Evolutionary conservation across 805 yeast species (phyloP).

Genomic region (Wickerhamiella allomyrinae): DNA sequence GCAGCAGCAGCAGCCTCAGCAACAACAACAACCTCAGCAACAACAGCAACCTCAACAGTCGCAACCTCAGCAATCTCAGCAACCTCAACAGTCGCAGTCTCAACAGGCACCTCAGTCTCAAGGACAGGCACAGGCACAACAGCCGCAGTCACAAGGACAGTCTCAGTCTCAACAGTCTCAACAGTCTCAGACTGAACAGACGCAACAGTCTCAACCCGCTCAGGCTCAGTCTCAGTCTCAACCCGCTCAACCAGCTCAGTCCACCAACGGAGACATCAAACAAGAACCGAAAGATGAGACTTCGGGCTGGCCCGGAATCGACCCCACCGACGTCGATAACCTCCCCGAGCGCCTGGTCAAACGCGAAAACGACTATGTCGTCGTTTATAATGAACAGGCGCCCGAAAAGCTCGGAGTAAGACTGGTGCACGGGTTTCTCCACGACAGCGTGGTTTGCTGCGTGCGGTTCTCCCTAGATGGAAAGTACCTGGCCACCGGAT

Average conservation of each 20-base stretch:
- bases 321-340: constrained; percentile 61
- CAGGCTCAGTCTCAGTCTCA: constrained; percentile 10
- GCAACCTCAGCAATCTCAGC: constrained; percentile 18
- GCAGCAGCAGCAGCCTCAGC: constrained; percentile 3
- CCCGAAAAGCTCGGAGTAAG: constrained; percentile 69
- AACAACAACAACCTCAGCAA: constrained; percentile 17
- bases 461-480: constrained; percentile 88
- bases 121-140: constrained; percentile 7
- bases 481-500: constrained; percentile 86
- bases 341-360: constrained; percentile 69
- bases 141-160: constrained; percentile 7
- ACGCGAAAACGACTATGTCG: constrained; percentile 72
- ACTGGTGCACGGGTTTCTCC: constrained; percentile 78
- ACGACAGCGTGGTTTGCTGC: constrained; percentile 91
- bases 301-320: constrained; percentile 18
- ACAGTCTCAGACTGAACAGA: constrained; percentile 20
- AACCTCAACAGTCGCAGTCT: constrained; percentile 17
- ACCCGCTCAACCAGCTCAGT: neutral
- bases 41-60: constrained; percentile 9
- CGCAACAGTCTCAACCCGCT: constrained; percentile 12
- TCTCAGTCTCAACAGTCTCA: constrained; percentile 9
- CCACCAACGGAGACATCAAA: neutral
- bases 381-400: constrained; percentile 79
- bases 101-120: constrained; percentile 14
- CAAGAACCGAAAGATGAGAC: neutral